phyloP scores from a whole-genome alignment of 164 flowering plant species.

The Dillenia suffruticosa region DNA sequence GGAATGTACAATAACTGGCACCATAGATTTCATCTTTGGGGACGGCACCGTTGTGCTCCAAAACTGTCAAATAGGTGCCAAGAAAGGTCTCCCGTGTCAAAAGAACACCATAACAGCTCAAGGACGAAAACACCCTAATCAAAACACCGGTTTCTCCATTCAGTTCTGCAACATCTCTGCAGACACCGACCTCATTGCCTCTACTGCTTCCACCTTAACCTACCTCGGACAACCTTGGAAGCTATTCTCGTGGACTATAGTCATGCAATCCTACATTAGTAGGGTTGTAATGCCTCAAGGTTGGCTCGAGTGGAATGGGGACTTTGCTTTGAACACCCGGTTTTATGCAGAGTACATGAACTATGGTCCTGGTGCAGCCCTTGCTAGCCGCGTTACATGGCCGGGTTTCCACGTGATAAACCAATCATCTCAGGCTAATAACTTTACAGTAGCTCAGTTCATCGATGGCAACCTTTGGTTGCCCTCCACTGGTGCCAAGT shows the following conservation, averaged over 20 bases:
- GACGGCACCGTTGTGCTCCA: constrained; percentile 69
- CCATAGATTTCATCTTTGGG: constrained; percentile 89
- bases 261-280: constrained; percentile 64
- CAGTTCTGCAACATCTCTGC: constrained; percentile 74
- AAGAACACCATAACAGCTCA: constrained; percentile 88
- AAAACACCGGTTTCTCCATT: constrained; percentile 73
- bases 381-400: constrained; percentile 64
- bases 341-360: constrained; percentile 75
- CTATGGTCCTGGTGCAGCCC: constrained; percentile 64
- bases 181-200: constrained; percentile 37
- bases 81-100: constrained; percentile 59
- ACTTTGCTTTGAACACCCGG: constrained; percentile 47
- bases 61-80: constrained; percentile 55
- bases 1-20: constrained; percentile 74
- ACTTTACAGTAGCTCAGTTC: constrained; percentile 63
- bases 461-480: constrained; percentile 73
- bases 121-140: constrained; percentile 62
- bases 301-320: constrained; percentile 76
- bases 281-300: constrained; percentile 56
- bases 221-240: constrained; percentile 94
- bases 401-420: constrained; percentile 52
- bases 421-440: constrained; percentile 34
- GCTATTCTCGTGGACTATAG: constrained; percentile 52
- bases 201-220: constrained; percentile 35
- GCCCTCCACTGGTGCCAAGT: constrained; percentile 73